Percentiles rank a stretch among this genome's conserved stretches.
Evolutionary conservation across 1,284 basidiomycete genomes (phyloP).

Genomic region (Volvariella surrecta): DNA sequence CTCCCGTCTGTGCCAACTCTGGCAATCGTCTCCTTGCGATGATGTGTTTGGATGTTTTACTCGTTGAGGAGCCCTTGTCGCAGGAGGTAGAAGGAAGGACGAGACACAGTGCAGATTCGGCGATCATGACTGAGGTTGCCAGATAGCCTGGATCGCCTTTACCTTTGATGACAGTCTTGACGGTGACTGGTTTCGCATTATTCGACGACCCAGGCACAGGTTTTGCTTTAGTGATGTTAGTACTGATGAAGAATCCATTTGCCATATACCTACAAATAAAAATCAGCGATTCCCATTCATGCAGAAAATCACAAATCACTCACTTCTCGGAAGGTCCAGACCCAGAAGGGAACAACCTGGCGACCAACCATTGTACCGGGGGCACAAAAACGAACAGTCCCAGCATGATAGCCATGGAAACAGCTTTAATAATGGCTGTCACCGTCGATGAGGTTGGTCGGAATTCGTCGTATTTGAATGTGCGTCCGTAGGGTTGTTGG

Average conservation of each 20-base stretch:
- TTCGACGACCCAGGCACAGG: conserved; percentile 22
- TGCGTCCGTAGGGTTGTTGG: conserved; percentile 34
- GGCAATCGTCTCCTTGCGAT: conserved; percentile 19
- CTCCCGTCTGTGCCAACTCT: conserved; percentile 50
- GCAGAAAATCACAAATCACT: conserved; percentile 7
- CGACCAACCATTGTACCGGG: conserved; percentile 47
- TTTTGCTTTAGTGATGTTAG: conserved; percentile 24
- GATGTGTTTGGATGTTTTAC: conserved; percentile 1
- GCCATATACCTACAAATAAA: conserved; percentile 42
- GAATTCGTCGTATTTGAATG: conserved; percentile 75
- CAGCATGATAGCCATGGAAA: conserved; percentile 26
- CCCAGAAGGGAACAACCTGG: conserved; percentile 46
- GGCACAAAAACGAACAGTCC: conserved; percentile 24
- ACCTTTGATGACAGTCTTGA: conserved; percentile 51
- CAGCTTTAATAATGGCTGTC: conserved; percentile 32
- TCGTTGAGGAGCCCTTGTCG: background rate
- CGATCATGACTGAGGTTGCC: conserved; percentile 64
- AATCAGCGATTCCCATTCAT: background rate
- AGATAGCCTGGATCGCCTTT: conserved; percentile 84
- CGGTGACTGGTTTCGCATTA: conserved; percentile 28
- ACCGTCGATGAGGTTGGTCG: conserved; percentile 32
- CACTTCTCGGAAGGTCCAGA: conserved; percentile 57
- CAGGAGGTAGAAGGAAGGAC: conserved; percentile 36
- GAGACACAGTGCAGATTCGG: conserved; percentile 68
- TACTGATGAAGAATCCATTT: conserved; percentile 47